These are phyloP conservation scores for Acer yangbiense DNA, from an alignment of 345 rosid genomes.

Conservation along the genomic window DNA sequence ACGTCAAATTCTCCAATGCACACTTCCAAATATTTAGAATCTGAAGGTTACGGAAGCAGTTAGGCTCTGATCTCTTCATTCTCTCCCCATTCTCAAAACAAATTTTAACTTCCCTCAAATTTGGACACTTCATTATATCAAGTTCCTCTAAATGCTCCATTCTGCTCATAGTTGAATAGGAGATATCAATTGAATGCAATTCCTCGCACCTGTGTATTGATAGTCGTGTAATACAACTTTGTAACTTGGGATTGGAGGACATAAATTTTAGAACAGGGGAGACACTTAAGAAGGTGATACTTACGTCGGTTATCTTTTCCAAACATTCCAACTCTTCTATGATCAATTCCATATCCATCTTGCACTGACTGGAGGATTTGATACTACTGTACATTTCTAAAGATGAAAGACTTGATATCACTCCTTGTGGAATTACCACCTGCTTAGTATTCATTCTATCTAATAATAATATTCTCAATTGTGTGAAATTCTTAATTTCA, in stretches of 20 bases:
- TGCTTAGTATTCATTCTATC: rapidly evolving
- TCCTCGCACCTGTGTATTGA: not conserved
- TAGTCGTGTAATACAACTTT: not conserved
- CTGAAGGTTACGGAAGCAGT: not conserved
- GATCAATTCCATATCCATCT: not conserved
- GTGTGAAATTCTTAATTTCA: not conserved
- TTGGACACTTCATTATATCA: not conserved
- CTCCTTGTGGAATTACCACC: not conserved
- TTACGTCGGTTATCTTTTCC: not conserved
- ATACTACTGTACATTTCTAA: not conserved
- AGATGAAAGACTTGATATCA: not conserved
- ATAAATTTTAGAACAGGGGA: too few relatives aligned
- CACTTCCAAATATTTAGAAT: not conserved
- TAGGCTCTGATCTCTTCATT: not conserved
- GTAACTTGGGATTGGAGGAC: not conserved
- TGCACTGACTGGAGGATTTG: too few relatives aligned
- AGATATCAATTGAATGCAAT: not conserved
- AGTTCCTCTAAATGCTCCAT: not conserved
- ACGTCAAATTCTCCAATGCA: too few relatives aligned
- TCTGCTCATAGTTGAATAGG: not conserved
- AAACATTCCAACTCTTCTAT: not conserved
- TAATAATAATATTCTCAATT: not conserved
- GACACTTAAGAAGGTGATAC: not conserved
- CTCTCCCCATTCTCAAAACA: not conserved
- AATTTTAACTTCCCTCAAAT: not conserved